phyloP scores from a whole-genome alignment of 176 grass and related monocot genomes.

The Oryza rufipogon region DNA sequence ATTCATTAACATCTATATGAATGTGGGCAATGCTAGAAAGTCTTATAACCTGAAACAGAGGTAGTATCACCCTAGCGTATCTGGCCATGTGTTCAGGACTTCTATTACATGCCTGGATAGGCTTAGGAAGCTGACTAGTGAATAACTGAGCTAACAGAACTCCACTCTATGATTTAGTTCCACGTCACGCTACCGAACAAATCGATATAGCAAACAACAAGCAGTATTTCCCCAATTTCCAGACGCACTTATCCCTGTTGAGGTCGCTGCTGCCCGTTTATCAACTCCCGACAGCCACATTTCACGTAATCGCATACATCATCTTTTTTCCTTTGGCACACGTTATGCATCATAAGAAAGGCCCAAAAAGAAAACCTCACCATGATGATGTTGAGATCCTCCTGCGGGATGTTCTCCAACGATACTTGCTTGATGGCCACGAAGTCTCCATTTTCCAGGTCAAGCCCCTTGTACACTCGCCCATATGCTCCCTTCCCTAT shows the following conservation, averaged over 20 bases:
- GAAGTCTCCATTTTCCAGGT: constrained; percentile 98
- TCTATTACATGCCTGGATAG: constrained; percentile 22
- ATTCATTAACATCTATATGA: too few relatives aligned
- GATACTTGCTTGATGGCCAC: constrained; percentile 99
- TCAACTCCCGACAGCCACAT: constrained; percentile 22
- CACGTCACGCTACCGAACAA: constrained; percentile 15
- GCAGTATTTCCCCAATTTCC: constrained; percentile 14
- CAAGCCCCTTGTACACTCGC: constrained; percentile 96
- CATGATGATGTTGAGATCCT: constrained; percentile 99
- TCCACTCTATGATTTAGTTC: neutral
- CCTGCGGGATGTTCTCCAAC: constrained; percentile 91
- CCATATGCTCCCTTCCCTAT: constrained; percentile 98
- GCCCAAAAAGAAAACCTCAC: constrained; percentile 40
- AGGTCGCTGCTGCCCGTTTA: neutral
- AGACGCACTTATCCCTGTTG: neutral
- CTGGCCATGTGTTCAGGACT: neutral
- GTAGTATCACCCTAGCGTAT: neutral
- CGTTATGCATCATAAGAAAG: neutral
- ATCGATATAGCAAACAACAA: neutral
- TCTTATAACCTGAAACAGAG: too few relatives aligned
- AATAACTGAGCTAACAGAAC: constrained; percentile 9
- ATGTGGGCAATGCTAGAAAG: too few relatives aligned
- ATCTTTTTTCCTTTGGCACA: neutral
- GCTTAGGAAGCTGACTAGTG: neutral
- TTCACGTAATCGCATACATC: constrained; percentile 14